phyloP scores from a whole-genome alignment of 352 stramenopile genomes.

The Phytopythium mirpurense region DNA sequence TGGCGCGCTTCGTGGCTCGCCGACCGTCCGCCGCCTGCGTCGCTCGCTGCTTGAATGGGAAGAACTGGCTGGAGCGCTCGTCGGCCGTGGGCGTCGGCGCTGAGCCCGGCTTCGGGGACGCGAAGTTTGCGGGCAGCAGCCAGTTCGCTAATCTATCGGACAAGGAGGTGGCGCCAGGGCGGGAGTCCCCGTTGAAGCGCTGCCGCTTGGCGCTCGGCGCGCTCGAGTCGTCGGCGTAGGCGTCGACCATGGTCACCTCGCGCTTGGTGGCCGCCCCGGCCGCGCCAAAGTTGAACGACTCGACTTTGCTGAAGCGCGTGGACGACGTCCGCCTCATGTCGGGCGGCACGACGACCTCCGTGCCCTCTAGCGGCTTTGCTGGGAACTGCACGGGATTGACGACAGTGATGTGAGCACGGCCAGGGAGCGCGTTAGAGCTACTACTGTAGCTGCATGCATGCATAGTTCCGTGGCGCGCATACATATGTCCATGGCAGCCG shows the following conservation, averaged over 20 bases:
- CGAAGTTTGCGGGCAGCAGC: slow-evolving; percentile 29
- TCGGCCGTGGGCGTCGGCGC: slow-evolving; percentile 9
- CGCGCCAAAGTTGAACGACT: slow-evolving; percentile 19
- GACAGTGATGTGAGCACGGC: too few species aligned
- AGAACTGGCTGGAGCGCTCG: slow-evolving; percentile 22
- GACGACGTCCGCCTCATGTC: slow-evolving; percentile 21
- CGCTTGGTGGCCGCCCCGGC: slow-evolving; percentile 26
- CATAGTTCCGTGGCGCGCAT: too few species aligned
- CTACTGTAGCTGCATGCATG: too few species aligned
- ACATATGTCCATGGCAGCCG: background rate
- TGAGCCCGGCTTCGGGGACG: slow-evolving; percentile 3
- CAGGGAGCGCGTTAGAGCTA: too few species aligned
- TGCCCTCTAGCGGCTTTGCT: slow-evolving; percentile 32
- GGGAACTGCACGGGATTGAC: slow-evolving; percentile 4
- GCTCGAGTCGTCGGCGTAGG: slow-evolving; percentile 12
- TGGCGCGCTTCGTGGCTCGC: slow-evolving; percentile 7
- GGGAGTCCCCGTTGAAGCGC: slow-evolving; percentile 22
- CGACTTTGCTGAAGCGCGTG: slow-evolving; percentile 34
- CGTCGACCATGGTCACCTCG: slow-evolving; percentile 20
- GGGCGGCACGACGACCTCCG: slow-evolving; percentile 28
- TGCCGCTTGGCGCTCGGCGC: slow-evolving; percentile 35
- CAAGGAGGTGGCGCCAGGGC: slow-evolving; percentile 16
- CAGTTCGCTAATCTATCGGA: slow-evolving; percentile 51
- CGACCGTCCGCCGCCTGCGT: slow-evolving; percentile 6
- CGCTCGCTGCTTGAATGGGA: slow-evolving; percentile 31